phyloP scores from a whole-genome alignment of 352 stramenopile species.

The Phytophthora melonis region DNA sequence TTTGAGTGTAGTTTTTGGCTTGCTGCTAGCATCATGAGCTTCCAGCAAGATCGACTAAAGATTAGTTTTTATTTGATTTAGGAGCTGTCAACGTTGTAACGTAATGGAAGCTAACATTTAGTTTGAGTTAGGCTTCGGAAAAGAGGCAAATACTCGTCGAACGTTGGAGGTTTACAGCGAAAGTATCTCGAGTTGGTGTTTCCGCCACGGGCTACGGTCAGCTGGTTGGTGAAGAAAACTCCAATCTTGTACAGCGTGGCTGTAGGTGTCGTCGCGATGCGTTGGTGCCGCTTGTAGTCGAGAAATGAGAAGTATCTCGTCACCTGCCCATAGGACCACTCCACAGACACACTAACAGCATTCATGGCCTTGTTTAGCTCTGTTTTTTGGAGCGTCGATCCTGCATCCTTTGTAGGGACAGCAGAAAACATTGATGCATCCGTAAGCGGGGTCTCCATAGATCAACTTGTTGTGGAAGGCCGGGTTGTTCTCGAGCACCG shows the following conservation, averaged over 20 bases:
- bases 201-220: slow-evolving; percentile 11
- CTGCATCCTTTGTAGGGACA: slow-evolving; percentile 15
- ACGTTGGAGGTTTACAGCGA: slow-evolving; percentile 6
- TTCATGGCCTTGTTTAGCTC: slow-evolving; percentile 10
- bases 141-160: slow-evolving; percentile 12
- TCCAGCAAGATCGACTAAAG: no score
- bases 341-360: slow-evolving; percentile 5
- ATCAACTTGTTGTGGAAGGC: slow-evolving; percentile 15
- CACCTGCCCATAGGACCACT: slow-evolving; percentile 13
- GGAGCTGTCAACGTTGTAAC: no score
- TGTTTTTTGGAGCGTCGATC: neutral
- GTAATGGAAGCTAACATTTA: no score
- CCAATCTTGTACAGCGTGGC: slow-evolving; percentile 16
- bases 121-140: neutral
- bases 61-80: no score
- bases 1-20: neutral
- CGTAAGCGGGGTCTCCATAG: slow-evolving; percentile 7
- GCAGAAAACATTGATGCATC: slow-evolving; percentile 15
- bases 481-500: slow-evolving; percentile 2
- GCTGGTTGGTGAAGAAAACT: slow-evolving; percentile 16
- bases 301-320: slow-evolving; percentile 17
- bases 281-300: slow-evolving; percentile 15
- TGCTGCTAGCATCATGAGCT: no score
- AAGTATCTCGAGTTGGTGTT: slow-evolving; percentile 23
- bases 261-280: slow-evolving; percentile 9